Conservation (phyloP, 202 grass and related monocot genomes). For the Digitaria exilis region DNA sequence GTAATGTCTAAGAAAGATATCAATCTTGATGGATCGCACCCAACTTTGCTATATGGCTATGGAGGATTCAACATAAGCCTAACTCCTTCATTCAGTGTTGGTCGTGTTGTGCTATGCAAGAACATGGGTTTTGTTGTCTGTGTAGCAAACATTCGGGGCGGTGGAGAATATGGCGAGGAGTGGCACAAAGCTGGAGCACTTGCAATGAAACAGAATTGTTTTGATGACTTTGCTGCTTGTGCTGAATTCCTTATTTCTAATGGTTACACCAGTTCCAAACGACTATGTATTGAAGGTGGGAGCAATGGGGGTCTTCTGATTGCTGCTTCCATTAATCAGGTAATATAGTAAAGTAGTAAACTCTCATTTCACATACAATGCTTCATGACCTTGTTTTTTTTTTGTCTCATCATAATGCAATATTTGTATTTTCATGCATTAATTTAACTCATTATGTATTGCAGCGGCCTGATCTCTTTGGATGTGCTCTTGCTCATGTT, state of each 20-base stretch:
- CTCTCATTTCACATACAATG: not conserved
- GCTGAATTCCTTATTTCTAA: constrained; percentile 74
- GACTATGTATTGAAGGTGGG: constrained; percentile 89
- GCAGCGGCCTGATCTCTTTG: constrained; percentile 94
- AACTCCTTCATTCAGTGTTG: constrained; percentile 75
- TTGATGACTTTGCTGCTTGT: constrained; percentile 88
- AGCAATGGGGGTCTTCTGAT: constrained; percentile 96
- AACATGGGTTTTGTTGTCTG: constrained; percentile 76
- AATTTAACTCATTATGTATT: constrained; percentile 29
- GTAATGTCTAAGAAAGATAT: constrained; percentile 81
- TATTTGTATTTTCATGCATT: constrained; percentile 25
- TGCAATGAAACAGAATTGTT: constrained; percentile 90
- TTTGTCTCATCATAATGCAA: not conserved
- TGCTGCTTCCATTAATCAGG: constrained; percentile 93
- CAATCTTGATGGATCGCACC: constrained; percentile 74
- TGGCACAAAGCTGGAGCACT: constrained; percentile 98
- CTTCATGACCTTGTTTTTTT: constrained; percentile 2
- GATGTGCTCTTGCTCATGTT: constrained; percentile 92
- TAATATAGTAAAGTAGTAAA: constrained; percentile 38
- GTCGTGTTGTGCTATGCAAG: constrained; percentile 74
- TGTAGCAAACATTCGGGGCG: constrained; percentile 88
- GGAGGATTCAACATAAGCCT: constrained; percentile 91
- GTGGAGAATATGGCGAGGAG: constrained; percentile 97
- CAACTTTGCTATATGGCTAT: constrained; percentile 91
- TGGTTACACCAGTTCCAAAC: constrained; percentile 67